A percentile compares a stretch with the other conserved stretches of the same genome.
Conservation (phyloP, 2,329 filamentous ascomycete species). For the Exophiala calicioides region DNA sequence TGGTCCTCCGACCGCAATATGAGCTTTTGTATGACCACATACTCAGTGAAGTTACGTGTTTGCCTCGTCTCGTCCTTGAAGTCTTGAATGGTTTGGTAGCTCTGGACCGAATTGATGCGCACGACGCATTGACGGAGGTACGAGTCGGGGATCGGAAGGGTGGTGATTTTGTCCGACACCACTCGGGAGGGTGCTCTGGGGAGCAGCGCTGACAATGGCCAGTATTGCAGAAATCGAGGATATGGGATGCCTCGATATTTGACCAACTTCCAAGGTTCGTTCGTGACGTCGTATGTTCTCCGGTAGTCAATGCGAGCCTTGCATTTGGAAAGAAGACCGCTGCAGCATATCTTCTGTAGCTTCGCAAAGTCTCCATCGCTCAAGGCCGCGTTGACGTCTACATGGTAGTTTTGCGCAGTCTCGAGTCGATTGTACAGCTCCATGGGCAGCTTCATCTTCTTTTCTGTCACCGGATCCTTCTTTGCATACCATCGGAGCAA, state of each 20-base stretch:
- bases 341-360: constrained; percentile 41
- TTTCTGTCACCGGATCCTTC: constrained; percentile 21
- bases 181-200: constrained; percentile 38
- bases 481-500: constrained; percentile 13
- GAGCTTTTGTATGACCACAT: constrained; percentile 53
- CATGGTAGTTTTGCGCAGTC: constrained; percentile 39
- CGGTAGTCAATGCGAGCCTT: constrained; percentile 39
- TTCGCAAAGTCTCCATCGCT: constrained; percentile 42
- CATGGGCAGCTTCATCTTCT: constrained; percentile 14
- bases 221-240: constrained; percentile 29
- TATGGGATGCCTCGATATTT: constrained; percentile 36
- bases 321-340: constrained; percentile 40
- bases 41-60: constrained; percentile 40
- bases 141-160: constrained; percentile 43
- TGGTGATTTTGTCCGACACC: constrained; percentile 44
- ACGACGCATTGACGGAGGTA: constrained; percentile 43
- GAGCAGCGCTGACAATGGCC: constrained; percentile 39
- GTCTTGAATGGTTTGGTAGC: constrained; percentile 29
- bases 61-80: too few relatives aligned
- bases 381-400: constrained; percentile 50
- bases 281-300: constrained; percentile 3
- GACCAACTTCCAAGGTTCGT: constrained; percentile 16
- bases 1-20: constrained; percentile 43
- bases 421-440: constrained; percentile 12
- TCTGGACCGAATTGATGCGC: constrained; percentile 42